Base-by-base conservation (phyloP, 2,329 filamentous ascomycete species). In the Aspergillus tanneri region DNA sequence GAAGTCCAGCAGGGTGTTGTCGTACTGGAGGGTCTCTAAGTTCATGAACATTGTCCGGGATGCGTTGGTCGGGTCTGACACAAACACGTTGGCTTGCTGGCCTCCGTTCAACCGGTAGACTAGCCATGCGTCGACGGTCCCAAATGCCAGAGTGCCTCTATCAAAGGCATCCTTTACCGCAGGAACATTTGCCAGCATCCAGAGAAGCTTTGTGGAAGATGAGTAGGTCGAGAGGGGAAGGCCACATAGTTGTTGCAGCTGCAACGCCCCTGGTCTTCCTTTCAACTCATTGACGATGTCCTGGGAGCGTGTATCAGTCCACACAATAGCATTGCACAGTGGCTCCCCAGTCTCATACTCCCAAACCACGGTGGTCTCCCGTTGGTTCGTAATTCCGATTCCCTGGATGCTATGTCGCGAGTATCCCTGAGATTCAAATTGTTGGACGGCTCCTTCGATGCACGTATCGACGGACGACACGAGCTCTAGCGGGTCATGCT, bases 41-140 rank as follows among this genome's bases (percentile, higher is more conserved):
- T 95, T 90, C 83, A 95, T 90, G 70, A 96, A 93, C 90, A 95
- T 95, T 46, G 90, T 95, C 60, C 90, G 80, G 46, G 87, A 91
- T 9, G 90, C 90, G 68, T 95, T 96, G 50, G 88, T 90, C 37
- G 85, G 82, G 68, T 96, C 90, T 0, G 90, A 92, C 50, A 95
- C 88, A 67, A 88, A 87, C 32, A 93, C 71, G 50, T 86, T 81
- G 37, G 78, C 81, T 38, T 79, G 73, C 27, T 73, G 77, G 44
- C 87, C 85, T 41, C 87, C 89, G 60, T 93, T 76, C 52, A 95
- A 80, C 59, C 84, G 82, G 74, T 89, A 95, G 39, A 95, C 81
- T 43, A 95, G 77, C 90, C 90, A 96, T 2, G 87, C 81, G 68
- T 96, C 90, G 50, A 95, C 84, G 4, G 90, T 95, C 41, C 90